Base-by-base conservation (phyloP, 2,329 filamentous ascomycete species). In the Epichloe elymi region DNA sequence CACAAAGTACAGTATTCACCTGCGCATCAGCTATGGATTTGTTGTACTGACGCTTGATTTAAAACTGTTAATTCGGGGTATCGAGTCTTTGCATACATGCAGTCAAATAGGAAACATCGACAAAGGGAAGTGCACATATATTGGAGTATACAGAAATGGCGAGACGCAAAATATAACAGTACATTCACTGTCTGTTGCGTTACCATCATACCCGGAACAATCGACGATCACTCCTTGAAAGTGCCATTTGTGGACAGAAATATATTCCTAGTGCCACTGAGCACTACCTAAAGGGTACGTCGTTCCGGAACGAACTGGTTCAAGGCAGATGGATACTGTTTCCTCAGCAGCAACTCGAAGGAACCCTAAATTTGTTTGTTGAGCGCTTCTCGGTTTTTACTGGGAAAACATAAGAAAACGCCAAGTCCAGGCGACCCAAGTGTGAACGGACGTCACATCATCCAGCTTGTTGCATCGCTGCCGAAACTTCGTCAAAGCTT, bases 361-460 rank as follows among this genome's bases (percentile, higher is more conserved):
- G 26, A 30, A 4, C 26, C 8, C 26, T 30, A 79, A 79, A 79
- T 80, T 79, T 79, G 69, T 73, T 19, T 78, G 82, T 87, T 86
- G 83, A 86, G 83, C 80, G 78, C 78, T 74, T 72, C 71, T 76
- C 82, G 80, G 3, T 30, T 30, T 30, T 85, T 79, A 83, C 88
- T 87, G 82, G 75, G 84, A 86, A 87, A 87, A 87, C 85, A 80
- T 83, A 76, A 78, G 79, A 84, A 76, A 80, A 79, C 77, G 79
- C 76, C 80, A 80, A 79, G 71, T 74, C 73, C 72, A 76, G 74
- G 76, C 78, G 76, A 83, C 76, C 77, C 79, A 30, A 76, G 72
- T 66, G 67, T 66, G 69, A 67, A 68, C 67, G 26, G 43, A 54
- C 15, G 40, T 47, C 50, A 46, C 30, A 37, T 41, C 55, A 54